A percentile compares a stretch with the other conserved stretches of the same genome.
These are phyloP conservation scores for Bathelium albidoporum DNA, from an alignment of 495 filamentous ascomycete genomes.

Conservation along the genomic window DNA sequence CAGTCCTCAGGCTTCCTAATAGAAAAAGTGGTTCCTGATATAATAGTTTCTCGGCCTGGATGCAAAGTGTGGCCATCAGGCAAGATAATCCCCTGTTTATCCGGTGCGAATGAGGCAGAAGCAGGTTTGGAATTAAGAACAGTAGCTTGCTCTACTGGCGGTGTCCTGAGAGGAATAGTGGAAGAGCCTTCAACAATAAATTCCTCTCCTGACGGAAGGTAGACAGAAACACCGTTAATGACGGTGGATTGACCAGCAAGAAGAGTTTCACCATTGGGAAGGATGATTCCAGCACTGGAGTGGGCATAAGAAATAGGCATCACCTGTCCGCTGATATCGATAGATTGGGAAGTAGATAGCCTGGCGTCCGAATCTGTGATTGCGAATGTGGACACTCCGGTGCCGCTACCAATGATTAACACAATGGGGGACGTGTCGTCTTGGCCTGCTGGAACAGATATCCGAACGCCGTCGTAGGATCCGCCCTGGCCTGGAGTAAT, in stretches of 20 bases:
- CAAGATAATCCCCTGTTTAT: background rate
- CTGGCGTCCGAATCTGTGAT: background rate
- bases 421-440: background rate
- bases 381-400: background rate
- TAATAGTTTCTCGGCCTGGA: conserved; percentile 19
- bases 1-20: too few species aligned
- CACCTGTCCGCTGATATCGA: background rate
- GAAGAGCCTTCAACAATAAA: background rate
- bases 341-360: background rate
- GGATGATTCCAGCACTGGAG: background rate
- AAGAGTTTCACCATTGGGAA: background rate
- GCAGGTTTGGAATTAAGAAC: background rate
- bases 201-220: background rate
- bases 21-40: conserved; percentile 20
- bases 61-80: conserved; percentile 15
- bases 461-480: background rate
- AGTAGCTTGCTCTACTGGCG: background rate
- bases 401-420: background rate
- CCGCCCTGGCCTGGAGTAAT: background rate
- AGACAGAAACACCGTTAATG: background rate
- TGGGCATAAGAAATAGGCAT: background rate
- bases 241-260: background rate
- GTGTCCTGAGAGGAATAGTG: background rate
- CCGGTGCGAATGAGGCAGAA: background rate
- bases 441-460: background rate